Conservation (phyloP, 108 stramenopile species). For the Pseudonitzschia delicatissima region DNA sequence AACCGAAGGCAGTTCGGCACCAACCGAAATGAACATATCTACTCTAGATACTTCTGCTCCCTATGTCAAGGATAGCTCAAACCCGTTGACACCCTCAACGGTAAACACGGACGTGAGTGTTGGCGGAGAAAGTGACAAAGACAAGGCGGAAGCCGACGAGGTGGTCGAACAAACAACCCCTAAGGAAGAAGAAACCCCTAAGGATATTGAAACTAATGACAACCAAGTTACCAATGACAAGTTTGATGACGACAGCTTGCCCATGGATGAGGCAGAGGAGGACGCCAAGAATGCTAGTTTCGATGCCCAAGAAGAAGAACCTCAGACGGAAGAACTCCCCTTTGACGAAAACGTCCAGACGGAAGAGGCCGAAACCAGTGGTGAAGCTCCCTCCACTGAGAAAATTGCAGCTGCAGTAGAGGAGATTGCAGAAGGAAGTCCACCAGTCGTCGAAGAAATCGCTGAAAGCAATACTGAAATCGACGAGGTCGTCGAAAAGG, state of each 20-base stretch:
- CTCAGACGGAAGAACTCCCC: no score
- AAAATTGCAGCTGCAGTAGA: neutral
- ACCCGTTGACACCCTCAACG: no score
- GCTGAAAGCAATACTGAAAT: neutral
- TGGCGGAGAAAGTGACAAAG: neutral
- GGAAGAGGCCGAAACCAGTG: neutral
- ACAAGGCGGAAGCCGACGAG: neutral
- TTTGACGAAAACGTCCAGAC: neutral
- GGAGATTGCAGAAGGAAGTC: neutral
- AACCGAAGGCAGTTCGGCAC: no score
- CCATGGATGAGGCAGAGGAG: constrained; percentile 1
- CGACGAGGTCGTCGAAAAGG: neutral
- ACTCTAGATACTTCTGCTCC: no score
- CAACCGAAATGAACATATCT: neutral
- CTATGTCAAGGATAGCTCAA: no score
- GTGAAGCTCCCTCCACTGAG: neutral
- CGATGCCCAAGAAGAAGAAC: neutral
- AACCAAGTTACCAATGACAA: neutral
- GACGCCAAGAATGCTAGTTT: neutral
- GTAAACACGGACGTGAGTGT: no score
- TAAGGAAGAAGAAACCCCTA: neutral
- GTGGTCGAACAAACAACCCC: neutral
- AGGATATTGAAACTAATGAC: neutral
- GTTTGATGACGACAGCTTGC: no score
- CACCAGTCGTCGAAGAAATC: neutral